Evolutionary conservation across 1,139 yeast genomes (phyloP).

Genomic region (Hansenula anomala): DNA sequence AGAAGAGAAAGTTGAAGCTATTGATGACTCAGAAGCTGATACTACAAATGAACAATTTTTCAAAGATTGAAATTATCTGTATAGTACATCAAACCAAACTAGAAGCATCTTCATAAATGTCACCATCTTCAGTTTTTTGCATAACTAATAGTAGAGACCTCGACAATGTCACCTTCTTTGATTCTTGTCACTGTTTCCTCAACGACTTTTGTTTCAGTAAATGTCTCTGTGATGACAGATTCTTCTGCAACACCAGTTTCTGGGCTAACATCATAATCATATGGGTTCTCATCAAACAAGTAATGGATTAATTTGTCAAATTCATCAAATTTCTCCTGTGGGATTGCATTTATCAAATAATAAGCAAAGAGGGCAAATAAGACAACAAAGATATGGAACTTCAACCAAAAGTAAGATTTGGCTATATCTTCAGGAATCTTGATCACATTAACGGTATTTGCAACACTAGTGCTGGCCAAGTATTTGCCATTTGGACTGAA

Average conservation of each 20-base stretch:
- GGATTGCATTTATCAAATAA: too few species aligned
- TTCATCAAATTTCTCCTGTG: slow-evolving; percentile 8
- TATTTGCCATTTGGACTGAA: slow-evolving; percentile 67
- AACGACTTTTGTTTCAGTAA: slow-evolving; percentile 3
- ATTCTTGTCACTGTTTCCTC: slow-evolving; percentile 2
- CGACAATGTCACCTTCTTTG: slow-evolving; percentile 19
- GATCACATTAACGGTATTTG: slow-evolving; percentile 65
- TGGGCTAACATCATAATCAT: slow-evolving; percentile 2
- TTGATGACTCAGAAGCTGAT: not conserved
- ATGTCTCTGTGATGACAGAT: not conserved
- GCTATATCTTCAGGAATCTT: slow-evolving; percentile 52
- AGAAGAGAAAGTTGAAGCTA: not conserved
- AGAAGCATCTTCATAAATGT: slow-evolving; percentile 5
- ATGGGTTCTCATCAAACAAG: slow-evolving; percentile 10
- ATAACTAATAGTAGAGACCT: slow-evolving; percentile 7
- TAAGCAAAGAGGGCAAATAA: slow-evolving; percentile 3
- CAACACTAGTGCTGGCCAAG: slow-evolving; percentile 78
- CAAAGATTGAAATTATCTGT: not conserved
- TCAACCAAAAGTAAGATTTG: slow-evolving; percentile 34
- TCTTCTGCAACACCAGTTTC: not conserved
- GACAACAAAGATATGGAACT: slow-evolving; percentile 6
- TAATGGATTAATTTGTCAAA: slow-evolving; percentile 6
- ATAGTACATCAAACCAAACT: slow-evolving; percentile 3
- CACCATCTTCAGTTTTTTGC: slow-evolving; percentile 4
- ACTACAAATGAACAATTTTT: not conserved